Evolutionary conservation across 2,329 filamentous ascomycete genomes (phyloP).

Genomic region (Neopestalotiopsis rosae): DNA sequence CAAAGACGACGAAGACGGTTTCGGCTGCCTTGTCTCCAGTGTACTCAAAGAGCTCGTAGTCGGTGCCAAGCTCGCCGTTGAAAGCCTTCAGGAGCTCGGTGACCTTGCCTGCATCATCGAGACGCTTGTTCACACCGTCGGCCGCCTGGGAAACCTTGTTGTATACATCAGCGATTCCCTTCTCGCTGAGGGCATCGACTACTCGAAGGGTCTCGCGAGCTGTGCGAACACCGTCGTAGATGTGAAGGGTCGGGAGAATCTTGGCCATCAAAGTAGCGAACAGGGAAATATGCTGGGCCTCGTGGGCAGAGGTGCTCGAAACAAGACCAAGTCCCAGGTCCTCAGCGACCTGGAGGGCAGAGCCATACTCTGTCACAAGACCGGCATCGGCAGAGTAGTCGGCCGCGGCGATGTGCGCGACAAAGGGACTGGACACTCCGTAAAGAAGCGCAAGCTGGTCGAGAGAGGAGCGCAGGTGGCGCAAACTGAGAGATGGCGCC

Average conservation of each 20-base stretch:
- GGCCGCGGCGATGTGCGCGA: slow-evolving; percentile 88
- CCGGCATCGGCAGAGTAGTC: slow-evolving; percentile 77
- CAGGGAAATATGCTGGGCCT: slow-evolving; percentile 95
- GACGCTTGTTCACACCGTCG: slow-evolving; percentile 68
- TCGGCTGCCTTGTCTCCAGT: slow-evolving; percentile 81
- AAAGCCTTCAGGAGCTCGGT: slow-evolving; percentile 73
- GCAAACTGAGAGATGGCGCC: slow-evolving; percentile 82
- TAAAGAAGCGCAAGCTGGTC: slow-evolving; percentile 94
- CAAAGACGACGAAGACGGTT: slow-evolving; percentile 88
- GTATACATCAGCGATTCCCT: slow-evolving; percentile 72
- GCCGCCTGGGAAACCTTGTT: slow-evolving; percentile 66
- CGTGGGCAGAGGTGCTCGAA: slow-evolving; percentile 83
- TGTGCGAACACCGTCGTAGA: slow-evolving; percentile 86
- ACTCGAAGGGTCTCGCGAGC: slow-evolving; percentile 83
- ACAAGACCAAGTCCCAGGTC: slow-evolving; percentile 89
- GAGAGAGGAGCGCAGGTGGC: slow-evolving; percentile 79
- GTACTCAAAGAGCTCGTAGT: slow-evolving; percentile 95
- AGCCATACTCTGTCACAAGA: slow-evolving; percentile 86
- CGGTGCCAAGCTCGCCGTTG: slow-evolving; percentile 91
- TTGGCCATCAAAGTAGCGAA: slow-evolving; percentile 82
- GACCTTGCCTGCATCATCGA: slow-evolving; percentile 74
- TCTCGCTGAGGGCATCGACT: slow-evolving; percentile 79
- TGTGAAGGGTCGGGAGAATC: slow-evolving; percentile 81
- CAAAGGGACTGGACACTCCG: slow-evolving; percentile 88
- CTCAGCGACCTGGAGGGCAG: slow-evolving; percentile 80